phyloP scores from a whole-genome alignment of 257 asterid genomes.

The Verbena officinalis region DNA sequence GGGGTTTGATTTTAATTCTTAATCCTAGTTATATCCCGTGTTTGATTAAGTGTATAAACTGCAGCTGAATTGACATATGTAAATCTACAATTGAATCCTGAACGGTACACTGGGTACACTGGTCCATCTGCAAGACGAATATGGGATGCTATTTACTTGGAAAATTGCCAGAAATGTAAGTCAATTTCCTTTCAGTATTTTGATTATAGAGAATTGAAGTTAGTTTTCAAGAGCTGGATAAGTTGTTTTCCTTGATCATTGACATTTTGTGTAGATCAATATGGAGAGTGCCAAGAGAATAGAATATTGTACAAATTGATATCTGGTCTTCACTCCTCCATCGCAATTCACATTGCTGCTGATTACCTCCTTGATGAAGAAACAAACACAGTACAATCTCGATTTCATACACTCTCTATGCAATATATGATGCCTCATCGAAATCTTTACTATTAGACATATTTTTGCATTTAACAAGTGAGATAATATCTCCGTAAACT shows the following conservation, averaged over 20 bases:
- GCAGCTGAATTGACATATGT: conserved; percentile 75
- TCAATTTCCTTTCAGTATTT: conserved; percentile 12
- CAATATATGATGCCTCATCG: conserved; percentile 8
- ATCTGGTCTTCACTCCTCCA: conserved; percentile 83
- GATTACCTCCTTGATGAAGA: conserved; percentile 68
- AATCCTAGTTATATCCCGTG: background rate
- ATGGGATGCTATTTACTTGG: conserved; percentile 68
- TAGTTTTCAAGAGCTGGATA: conserved; percentile 8
- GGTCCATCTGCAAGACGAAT: conserved; percentile 73
- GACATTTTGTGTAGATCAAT: conserved; percentile 49
- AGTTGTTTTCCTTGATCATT: conserved; percentile 1
- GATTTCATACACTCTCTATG: conserved; percentile 21
- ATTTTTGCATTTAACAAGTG: no score
- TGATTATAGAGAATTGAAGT: conserved; percentile 17
- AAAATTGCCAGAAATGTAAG: conserved; percentile 63
- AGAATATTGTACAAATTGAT: conserved; percentile 66
- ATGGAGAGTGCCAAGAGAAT: conserved; percentile 67
- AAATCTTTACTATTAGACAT: background rate
- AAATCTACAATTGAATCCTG: conserved; percentile 66
- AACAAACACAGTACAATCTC: conserved; percentile 48
- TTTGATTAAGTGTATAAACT: conserved; percentile 26
- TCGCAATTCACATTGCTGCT: conserved; percentile 66
- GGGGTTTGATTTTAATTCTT: background rate
- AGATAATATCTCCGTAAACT: no score
- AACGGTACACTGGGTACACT: conserved; percentile 64